These are phyloP conservation scores for Ogataea paradorogensis DNA, from an alignment of 805 yeast species.

Conservation along the genomic window DNA sequence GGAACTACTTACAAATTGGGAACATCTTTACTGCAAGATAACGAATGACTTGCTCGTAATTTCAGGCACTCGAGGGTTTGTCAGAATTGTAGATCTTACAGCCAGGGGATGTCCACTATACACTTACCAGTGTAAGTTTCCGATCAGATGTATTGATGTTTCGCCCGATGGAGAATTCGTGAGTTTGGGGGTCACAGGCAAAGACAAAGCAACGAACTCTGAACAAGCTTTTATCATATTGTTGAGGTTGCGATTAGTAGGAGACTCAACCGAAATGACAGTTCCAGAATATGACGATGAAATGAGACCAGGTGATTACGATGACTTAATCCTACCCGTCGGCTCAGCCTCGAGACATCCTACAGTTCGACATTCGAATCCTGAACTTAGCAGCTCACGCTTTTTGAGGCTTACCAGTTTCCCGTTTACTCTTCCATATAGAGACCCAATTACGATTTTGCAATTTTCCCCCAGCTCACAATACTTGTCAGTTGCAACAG, in stretches of 20 bases:
- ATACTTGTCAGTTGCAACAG: slow-evolving; percentile 72
- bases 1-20: slow-evolving; percentile 49
- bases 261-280: slow-evolving; percentile 4
- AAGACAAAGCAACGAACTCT: slow-evolving; percentile 61
- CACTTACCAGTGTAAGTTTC: slow-evolving; percentile 66
- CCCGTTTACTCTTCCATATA: slow-evolving; percentile 70
- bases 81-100: slow-evolving; percentile 61
- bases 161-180: slow-evolving; percentile 61
- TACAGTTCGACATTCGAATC: background rate
- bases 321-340: slow-evolving; percentile 16
- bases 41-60: slow-evolving; percentile 60
- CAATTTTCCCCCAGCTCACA: slow-evolving; percentile 70
- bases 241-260: slow-evolving; percentile 31
- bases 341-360: slow-evolving; percentile 12
- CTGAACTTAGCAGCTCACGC: background rate
- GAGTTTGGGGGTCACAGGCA: slow-evolving; percentile 81
- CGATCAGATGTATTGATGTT: slow-evolving; percentile 74
- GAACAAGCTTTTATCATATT: slow-evolving; percentile 76
- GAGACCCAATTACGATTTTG: slow-evolving; percentile 77
- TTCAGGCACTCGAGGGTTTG: slow-evolving; percentile 68
- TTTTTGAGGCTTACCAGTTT: slow-evolving; percentile 24
- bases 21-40: slow-evolving; percentile 55
- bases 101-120: slow-evolving; percentile 61
- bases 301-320: slow-evolving; percentile 13
- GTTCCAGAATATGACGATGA: slow-evolving; percentile 1